Evolutionary conservation across 768 basidiomycete genomes (phyloP), one percentile per base, ranked within the genome.

Genomic region (Phylloporus sp.): DNA sequence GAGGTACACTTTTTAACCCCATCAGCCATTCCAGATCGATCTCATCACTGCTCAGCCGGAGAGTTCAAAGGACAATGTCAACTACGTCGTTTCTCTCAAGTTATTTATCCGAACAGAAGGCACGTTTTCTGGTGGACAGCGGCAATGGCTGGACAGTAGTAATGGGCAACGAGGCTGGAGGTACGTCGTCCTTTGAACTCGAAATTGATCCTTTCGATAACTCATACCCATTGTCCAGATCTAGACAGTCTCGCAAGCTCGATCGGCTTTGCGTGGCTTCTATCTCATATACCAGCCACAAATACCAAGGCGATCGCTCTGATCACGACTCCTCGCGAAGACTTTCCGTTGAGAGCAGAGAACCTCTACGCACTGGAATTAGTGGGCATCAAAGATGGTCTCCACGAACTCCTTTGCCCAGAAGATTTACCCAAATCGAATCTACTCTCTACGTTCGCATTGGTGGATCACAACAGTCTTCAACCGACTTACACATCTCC

Each of bases 121-220:
- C 71, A 23, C 70, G 65, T 23, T 97, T 89, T 61, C 68, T 94
- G 20, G 63, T 60, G 16, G 87, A 84, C 44, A 75, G 76, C 35
- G 78, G 73, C 0, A 57, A 66, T 6, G 79, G 82, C 42, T 98
- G 94, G 95, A 86, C 82, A 0, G 76, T 97, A 6, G 87, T 85
- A 0, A 90, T 94, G 85, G 95, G 95, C 0, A 99, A 99, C 67
- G 95, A 98, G 70, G 92, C 95, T 13, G 95, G 95, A 62, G 95
- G 95, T 95, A 65, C 15, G 50, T 34, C 47, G 18, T 41, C 24
- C 36, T 45, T n/a, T n/a, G n/a, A n/a, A 5, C 31, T 39, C 27
- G 3, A 6, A 23, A 36, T 31, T 44, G 32, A 47, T 24, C 45
- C 22, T 11, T 7, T 34, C 34, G 18, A 50, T 53, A 29, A 34